phyloP scores from a whole-genome alignment of 1,284 basidiomycete species.

The Rhodofomes roseus region DNA sequence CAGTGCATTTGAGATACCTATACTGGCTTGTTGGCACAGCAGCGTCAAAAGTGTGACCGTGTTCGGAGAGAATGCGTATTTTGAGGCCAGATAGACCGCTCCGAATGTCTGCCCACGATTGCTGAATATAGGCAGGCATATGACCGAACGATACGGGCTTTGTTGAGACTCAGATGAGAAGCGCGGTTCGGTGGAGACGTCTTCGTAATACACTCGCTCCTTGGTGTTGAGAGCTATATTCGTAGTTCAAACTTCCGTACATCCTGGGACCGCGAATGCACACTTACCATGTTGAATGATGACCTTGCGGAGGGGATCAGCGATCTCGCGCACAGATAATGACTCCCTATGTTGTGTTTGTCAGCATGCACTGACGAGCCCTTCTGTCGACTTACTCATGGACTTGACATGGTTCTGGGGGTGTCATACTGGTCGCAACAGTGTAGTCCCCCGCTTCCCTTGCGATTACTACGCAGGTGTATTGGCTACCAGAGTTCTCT shows the following conservation, averaged over 20 bases:
- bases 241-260: background rate
- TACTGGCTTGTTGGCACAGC: constrained; percentile 69
- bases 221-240: constrained; percentile 60
- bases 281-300: constrained; percentile 60
- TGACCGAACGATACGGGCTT: constrained; percentile 53
- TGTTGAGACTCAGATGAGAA: constrained; percentile 64
- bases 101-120: constrained; percentile 65
- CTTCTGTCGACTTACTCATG: constrained; percentile 45
- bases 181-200: constrained; percentile 57
- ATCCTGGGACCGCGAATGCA: background rate
- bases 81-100: constrained; percentile 49
- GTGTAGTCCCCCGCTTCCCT: constrained; percentile 66
- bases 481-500: constrained; percentile 66
- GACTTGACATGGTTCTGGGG: constrained; percentile 60
- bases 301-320: constrained; percentile 58
- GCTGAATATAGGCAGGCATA: constrained; percentile 67
- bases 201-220: constrained; percentile 54
- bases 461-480: constrained; percentile 63
- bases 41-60: constrained; percentile 59
- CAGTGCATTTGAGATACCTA: constrained; percentile 68
- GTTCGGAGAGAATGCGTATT: constrained; percentile 58
- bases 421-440: constrained; percentile 60
- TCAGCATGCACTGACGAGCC: background rate
- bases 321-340: constrained; percentile 51
- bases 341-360: constrained; percentile 45